These are phyloP conservation scores for Gymnopilus dilepis DNA, from an alignment of 768 basidiomycete genomes.

Conservation along the genomic window DNA sequence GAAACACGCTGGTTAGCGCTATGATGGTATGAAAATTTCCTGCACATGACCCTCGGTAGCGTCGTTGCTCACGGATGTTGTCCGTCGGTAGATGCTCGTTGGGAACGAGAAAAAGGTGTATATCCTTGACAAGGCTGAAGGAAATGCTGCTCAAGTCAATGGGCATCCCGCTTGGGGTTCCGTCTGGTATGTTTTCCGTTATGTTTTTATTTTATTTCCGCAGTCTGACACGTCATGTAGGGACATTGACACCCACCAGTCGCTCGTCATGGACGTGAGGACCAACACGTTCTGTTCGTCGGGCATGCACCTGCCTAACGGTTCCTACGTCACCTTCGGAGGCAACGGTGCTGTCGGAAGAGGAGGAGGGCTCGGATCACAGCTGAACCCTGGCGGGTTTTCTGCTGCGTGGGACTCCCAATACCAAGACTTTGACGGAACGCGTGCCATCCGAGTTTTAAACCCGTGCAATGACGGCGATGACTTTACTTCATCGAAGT, in stretches of 20 bases:
- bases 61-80: not conserved
- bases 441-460: conserved; percentile 78
- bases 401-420: conserved; percentile 63
- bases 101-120: conserved; percentile 84
- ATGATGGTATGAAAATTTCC: conserved; percentile 48
- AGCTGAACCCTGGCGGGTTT: conserved; percentile 47
- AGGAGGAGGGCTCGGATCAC: conserved; percentile 62
- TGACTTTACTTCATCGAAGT: conserved; percentile 53
- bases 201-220: not conserved
- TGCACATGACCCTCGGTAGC: not conserved
- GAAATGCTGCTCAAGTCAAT: conserved; percentile 66
- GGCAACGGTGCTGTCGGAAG: conserved; percentile 78
- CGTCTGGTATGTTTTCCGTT: conserved; percentile 54
- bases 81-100: conserved; percentile 66
- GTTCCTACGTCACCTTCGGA: conserved; percentile 75
- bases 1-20: conserved; percentile 51
- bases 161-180: conserved; percentile 79
- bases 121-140: conserved; percentile 91
- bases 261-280: conserved; percentile 69
- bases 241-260: conserved; percentile 65
- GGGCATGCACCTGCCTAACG: conserved; percentile 82
- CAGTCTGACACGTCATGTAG: conserved; percentile 32
- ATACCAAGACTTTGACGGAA: conserved; percentile 84
- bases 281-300: conserved; percentile 85
- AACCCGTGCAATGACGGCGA: conserved; percentile 67